Evolutionary conservation across 768 basidiomycete species (phyloP), one percentile per base, ranked within the genome.

Genomic region (Chlorophyllum brunneum): DNA sequence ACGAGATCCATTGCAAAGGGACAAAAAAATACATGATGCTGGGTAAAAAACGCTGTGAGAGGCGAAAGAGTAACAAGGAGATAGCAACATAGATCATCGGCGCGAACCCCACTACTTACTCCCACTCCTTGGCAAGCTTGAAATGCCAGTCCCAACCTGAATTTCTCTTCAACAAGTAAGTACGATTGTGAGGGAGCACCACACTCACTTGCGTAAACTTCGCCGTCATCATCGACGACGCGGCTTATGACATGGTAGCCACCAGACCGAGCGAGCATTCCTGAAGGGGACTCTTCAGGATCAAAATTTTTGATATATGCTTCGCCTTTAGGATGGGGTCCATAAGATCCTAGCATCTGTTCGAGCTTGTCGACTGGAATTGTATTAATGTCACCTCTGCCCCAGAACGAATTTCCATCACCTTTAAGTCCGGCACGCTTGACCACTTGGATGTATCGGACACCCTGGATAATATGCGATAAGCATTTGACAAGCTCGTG

Each of bases 101-200:
- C 22, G 37, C 16, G 26, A 46, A 44, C 38, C 29, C 18, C 43
- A n/a, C n/a, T n/a, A n/a, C 45, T 24, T 24, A 65, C 63, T 65
- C 87, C 95, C 95, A 98, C 59, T 95, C 92, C 73, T 95, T 95
- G 38, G 77, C 83, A 54, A 98, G 78, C 67, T 92, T 95, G 79
- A 98, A 97, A 22, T 64, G 68, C 95, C 95, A 98, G 55, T 88
- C 82, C 73, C 85, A 92, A 58, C 92, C 90, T 86, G 54, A 5
- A 18, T 24, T 43, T 41, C 23, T 3, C 20, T 26, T 15, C 34
- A 34, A 56, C 8, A 58, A n/a, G 37, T 23, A 31, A 41, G 15
- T 5, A 18, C 9, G n/a, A 27, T 5, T 6, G 27, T 27, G 2
- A 41, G 29, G n/a, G 29, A 45, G 16, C 26, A 41, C 24, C 23